Evolutionary conservation across 1,284 basidiomycete species (phyloP), one percentile per base, ranked within the genome.

Genomic region (Ceratobasidium sp.): DNA sequence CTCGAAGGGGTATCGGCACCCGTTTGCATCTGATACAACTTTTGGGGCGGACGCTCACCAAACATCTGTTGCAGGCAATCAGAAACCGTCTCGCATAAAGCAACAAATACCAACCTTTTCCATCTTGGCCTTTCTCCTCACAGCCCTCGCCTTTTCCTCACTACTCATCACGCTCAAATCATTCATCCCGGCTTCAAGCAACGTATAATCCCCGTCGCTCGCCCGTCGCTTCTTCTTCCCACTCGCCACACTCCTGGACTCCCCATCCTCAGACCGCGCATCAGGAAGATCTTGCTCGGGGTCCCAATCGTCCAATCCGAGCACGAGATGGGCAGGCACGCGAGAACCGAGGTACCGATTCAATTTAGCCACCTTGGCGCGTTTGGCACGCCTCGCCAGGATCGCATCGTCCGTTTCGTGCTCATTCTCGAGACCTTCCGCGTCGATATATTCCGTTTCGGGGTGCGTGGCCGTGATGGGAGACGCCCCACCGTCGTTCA

Each of bases 331-430:
- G 11, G 83, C 76, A 19, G 90, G 90, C 29, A 92, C 87, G 47
- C 84, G 83, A 36, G 88, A 89, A 23, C 90, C 90, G 30, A 92
- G 82, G 78, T 87, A 91, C 49, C 90, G 87, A 76, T 91, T 88
- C 6, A 92, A 81, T 75, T 87, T 91, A 4, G 87, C 87, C 36
- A 92, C 79, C 73, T 85, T 86, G 73, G 89, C 87, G 56, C 90
- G 82, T 75, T 87, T 89, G 70, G 84, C 82, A 68, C 84, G 80
- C 71, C 83, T 82, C 69, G 87, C 84, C 29, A 84, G 82, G 69
- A 89, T 86, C 23, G 56, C 50, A 2, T 59, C 70, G 21, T 53
- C 72, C 47, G 8, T 60, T 16, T 25, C 64, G 6, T n/a, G 49
- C 8, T 69, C 59, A 1, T 8, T 29, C 16, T 25, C 50, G 27